Evolutionary conservation across 805 yeast genomes (phyloP), one percentile per base, ranked within the genome.

Genomic region (Lachancea waltii): DNA sequence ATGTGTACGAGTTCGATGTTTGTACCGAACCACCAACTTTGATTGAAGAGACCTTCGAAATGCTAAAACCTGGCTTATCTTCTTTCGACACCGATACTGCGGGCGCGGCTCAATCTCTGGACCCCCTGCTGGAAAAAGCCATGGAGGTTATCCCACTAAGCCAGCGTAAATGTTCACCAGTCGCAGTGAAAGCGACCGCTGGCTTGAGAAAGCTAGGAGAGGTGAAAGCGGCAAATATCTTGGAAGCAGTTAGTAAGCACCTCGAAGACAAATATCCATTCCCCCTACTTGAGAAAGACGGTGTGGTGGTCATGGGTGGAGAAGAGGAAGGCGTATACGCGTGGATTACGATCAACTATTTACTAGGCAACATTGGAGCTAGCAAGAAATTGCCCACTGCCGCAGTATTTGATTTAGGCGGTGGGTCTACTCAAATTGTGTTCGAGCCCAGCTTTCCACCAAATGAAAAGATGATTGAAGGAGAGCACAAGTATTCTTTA

Each of bases 371-470:
- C 67, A 90, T 92, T 60, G 98, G 97, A 11, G 60, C 77, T 16
- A 60, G 63, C 22, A 79, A 75, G 28, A 81, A 81, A 62, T 60
- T 65, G 18, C 87, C 95, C 21, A 92, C 98, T 9, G 95, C 95
- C 35, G 98, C 97, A 16, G 95, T 92, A 8, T 92, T 92, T 56
- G 99, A 92, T 62, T 74, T 92, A 43, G 99, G 98, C 51, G 98
- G 98, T 54, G 97, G 97, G 3, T 86, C 97, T 5, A 92, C 99
- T 10, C 98, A 94, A 67, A 87, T 92, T 65, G 99, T 92, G 5
- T 92, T 92, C 62, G 97, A 92, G 69, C 99, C 99, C 16, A 72
- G 73, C n/a, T 78, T 79, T 56, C 62, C 68, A 37, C 68, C 75
- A 30, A 70, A 71, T 33, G 81, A 79, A 51, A 58, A 68, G 47